These are phyloP conservation scores for Ceratocystis lukuohia DNA, from an alignment of 2,329 filamentous ascomycete genomes.

Conservation along the genomic window DNA sequence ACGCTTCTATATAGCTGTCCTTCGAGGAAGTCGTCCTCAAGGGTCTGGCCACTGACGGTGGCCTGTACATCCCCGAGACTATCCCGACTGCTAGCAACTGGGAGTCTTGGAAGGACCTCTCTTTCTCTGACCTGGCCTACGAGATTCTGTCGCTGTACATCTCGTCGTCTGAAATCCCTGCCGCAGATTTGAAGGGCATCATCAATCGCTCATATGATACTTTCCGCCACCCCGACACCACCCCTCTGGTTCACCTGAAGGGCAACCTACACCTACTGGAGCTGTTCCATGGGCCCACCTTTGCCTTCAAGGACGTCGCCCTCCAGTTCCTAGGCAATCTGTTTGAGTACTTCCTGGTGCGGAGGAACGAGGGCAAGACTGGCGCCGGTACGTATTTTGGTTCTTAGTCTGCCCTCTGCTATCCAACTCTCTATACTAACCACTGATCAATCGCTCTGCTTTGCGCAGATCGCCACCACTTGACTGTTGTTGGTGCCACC, in stretches of 20 bases:
- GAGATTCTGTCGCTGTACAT: slow-evolving; percentile 82
- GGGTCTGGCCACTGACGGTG: slow-evolving; percentile 73
- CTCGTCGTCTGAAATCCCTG: slow-evolving; percentile 66
- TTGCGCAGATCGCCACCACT: slow-evolving; percentile 52
- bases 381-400: slow-evolving; percentile 33
- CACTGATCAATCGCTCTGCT: slow-evolving; percentile 21
- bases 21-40: slow-evolving; percentile 88
- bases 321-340: slow-evolving; percentile 93
- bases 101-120: slow-evolving; percentile 64
- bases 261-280: slow-evolving; percentile 75
- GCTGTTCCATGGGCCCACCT: slow-evolving; percentile 91
- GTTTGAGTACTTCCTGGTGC: slow-evolving; percentile 73
- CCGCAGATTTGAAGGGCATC: slow-evolving; percentile 66
- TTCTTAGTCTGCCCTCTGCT: not conserved
- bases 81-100: slow-evolving; percentile 54
- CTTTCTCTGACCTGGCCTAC: slow-evolving; percentile 70
- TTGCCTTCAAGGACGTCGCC: slow-evolving; percentile 80
- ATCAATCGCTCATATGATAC: slow-evolving; percentile 77
- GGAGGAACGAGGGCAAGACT: slow-evolving; percentile 57
- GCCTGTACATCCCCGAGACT: slow-evolving; percentile 76
- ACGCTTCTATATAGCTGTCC: slow-evolving; percentile 45
- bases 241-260: slow-evolving; percentile 67
- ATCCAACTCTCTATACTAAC: not conserved
- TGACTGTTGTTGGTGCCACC: slow-evolving; percentile 78
- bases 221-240: slow-evolving; percentile 67